These are phyloP conservation scores for Cutaneotrichosporon cutaneum DNA, from an alignment of 1,284 basidiomycete genomes.

Conservation along the genomic window DNA sequence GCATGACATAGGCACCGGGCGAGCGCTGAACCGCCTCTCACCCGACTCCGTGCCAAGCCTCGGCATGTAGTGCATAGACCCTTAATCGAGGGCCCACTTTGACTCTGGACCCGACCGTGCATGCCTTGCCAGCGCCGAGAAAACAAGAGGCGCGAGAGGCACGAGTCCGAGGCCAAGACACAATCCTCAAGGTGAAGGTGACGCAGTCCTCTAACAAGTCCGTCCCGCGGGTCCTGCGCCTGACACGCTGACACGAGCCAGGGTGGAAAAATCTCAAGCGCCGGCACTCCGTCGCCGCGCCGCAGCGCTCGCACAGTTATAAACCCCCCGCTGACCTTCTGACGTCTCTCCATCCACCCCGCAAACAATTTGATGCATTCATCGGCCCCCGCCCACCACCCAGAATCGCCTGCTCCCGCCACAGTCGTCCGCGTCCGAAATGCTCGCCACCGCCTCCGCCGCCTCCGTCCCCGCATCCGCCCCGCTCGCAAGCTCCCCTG, in stretches of 20 bases:
- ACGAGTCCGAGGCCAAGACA: too few relatives aligned
- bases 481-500: slow-evolving; percentile 4
- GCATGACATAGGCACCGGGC: too few relatives aligned
- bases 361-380: slow-evolving; percentile 1
- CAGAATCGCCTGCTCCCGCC: neutral
- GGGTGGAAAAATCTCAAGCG: neutral
- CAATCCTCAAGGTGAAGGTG: too few relatives aligned
- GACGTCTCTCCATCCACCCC: neutral
- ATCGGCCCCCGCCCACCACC: slow-evolving; percentile 2
- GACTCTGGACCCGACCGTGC: too few relatives aligned
- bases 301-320: neutral
- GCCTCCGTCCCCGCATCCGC: neutral
- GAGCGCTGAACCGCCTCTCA: too few relatives aligned
- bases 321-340: neutral
- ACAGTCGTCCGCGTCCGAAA: slow-evolving; percentile 1
- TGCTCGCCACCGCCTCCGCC: slow-evolving; percentile 5
- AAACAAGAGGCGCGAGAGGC: too few relatives aligned
- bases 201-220: too few relatives aligned
- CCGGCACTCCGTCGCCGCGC: neutral
- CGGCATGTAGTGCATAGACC: too few relatives aligned
- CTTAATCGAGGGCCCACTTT: too few relatives aligned
- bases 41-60: too few relatives aligned
- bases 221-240: too few relatives aligned
- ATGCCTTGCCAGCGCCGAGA: too few relatives aligned
- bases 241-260: neutral